Percentiles rank a stretch among this genome's conserved stretches.
Evolutionary conservation across 441 rosid species (phyloP).

Genomic region (Sinapis alba): DNA sequence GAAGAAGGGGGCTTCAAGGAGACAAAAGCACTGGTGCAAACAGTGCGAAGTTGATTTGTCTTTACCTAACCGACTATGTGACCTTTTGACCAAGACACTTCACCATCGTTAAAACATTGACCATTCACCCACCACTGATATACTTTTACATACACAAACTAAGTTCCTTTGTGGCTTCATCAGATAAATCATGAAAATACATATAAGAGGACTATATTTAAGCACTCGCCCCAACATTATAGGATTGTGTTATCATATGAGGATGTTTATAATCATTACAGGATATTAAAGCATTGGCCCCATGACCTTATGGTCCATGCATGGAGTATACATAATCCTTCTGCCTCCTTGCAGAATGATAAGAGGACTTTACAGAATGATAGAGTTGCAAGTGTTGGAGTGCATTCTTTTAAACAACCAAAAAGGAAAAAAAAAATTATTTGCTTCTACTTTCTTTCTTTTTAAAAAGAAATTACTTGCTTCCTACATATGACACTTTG

Average conservation of each 20-base stretch:
- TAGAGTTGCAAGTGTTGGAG: conserved; percentile 31
- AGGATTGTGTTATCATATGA: conserved; percentile 8
- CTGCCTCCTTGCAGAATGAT: conserved; percentile 4
- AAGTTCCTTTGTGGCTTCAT: background rate
- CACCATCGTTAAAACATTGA: conserved; percentile 32
- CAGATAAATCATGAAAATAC: conserved; percentile 1
- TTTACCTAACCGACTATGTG: conserved; percentile 28
- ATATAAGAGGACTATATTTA: background rate
- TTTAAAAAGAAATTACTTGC: background rate
- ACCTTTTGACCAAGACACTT: conserved; percentile 30
- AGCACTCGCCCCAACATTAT: conserved; percentile 3
- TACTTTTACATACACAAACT: background rate
- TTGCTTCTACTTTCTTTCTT: background rate
- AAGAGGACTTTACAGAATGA: conserved; percentile 36
- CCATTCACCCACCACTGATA: conserved; percentile 29
- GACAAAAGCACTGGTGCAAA: conserved; percentile 11
- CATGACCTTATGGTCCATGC: conserved; percentile 18
- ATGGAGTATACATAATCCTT: conserved; percentile 23
- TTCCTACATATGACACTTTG: conserved; percentile 26
- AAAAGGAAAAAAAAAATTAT: background rate
- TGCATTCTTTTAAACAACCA: conserved; percentile 29
- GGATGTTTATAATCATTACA: conserved; percentile 24
- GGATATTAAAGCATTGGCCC: conserved; percentile 18
- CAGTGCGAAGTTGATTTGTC: conserved; percentile 19
- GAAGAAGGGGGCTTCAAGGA: background rate